Evolutionary conservation across 306 rosid species (phyloP).

Genomic region (Astragalus membranaceus): DNA sequence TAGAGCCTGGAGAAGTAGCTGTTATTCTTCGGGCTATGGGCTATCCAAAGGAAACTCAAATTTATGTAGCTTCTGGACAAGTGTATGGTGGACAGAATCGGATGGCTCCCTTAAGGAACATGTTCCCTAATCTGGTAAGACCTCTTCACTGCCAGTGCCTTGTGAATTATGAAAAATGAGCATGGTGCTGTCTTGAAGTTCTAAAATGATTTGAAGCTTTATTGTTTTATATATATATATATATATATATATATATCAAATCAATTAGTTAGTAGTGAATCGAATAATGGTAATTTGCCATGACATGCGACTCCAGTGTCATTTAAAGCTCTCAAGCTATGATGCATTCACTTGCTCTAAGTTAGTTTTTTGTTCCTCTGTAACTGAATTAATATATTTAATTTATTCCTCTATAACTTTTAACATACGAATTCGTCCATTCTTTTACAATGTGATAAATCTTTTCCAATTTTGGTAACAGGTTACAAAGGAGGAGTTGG

Average conservation of each 20-base stretch:
- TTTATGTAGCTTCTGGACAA: slow-evolving; percentile 98
- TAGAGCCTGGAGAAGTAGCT: slow-evolving; percentile 99
- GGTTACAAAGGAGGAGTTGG: slow-evolving; percentile 94
- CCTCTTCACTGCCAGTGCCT: background rate
- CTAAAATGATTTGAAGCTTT: background rate
- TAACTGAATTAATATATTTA: background rate
- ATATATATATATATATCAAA: background rate
- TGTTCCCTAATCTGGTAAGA: slow-evolving; percentile 88
- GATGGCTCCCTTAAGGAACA: slow-evolving; percentile 94
- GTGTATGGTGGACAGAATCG: slow-evolving; percentile 98
- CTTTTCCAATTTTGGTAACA: slow-evolving; percentile 22
- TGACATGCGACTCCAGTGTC: background rate
- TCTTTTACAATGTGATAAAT: background rate
- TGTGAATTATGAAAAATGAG: background rate
- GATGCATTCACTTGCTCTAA: background rate
- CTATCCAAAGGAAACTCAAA: slow-evolving; percentile 94
- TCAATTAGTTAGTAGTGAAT: background rate
- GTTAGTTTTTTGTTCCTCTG: background rate
- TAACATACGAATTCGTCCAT: background rate
- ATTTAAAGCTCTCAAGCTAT: slow-evolving; percentile 2
- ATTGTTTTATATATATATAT: background rate
- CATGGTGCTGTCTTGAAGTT: background rate
- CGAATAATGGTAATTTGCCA: background rate
- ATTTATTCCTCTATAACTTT: background rate
- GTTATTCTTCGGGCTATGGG: slow-evolving; percentile 99